phyloP scores from a whole-genome alignment of 495 filamentous ascomycete genomes.

The Extremus antarcticus region DNA sequence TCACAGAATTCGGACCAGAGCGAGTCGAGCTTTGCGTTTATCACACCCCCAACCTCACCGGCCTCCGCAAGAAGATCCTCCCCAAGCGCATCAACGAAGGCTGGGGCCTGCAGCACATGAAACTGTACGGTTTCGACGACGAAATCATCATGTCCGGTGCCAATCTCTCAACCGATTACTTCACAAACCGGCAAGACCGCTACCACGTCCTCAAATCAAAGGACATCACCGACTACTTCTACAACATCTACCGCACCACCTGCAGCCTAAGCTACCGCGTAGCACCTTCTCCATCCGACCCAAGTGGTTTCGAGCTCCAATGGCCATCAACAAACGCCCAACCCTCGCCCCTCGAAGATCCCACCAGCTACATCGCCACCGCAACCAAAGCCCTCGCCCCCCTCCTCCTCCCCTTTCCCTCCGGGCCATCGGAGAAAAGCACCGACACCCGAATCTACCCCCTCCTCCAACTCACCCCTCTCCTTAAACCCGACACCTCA shows the following conservation, averaged over 20 bases:
- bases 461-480: constrained; percentile 70
- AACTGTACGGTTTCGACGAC: constrained; percentile 92
- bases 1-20: constrained; percentile 69
- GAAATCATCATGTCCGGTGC: constrained; percentile 93
- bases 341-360: constrained; percentile 57
- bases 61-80: constrained; percentile 67
- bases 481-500: constrained; percentile 66
- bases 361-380: constrained; percentile 53
- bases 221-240: constrained; percentile 74
- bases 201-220: constrained; percentile 83
- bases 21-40: constrained; percentile 95
- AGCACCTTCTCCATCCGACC: constrained; percentile 38
- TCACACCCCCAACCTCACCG: constrained; percentile 92
- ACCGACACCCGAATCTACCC: constrained; percentile 73
- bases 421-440: constrained; percentile 24
- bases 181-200: constrained; percentile 87
- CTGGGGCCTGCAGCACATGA: constrained; percentile 99
- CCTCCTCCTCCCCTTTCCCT: constrained; percentile 45
- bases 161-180: constrained; percentile 90
- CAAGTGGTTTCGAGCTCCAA: constrained; percentile 56
- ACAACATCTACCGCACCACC: constrained; percentile 61
- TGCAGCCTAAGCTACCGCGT: constrained; percentile 74
- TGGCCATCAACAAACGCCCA: constrained; percentile 72
- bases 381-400: constrained; percentile 54
- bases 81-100: constrained; percentile 92